Evolutionary conservation across 192 early-diverging fungal species (phyloP).

Genomic region (Umbelopsis isabellina): DNA sequence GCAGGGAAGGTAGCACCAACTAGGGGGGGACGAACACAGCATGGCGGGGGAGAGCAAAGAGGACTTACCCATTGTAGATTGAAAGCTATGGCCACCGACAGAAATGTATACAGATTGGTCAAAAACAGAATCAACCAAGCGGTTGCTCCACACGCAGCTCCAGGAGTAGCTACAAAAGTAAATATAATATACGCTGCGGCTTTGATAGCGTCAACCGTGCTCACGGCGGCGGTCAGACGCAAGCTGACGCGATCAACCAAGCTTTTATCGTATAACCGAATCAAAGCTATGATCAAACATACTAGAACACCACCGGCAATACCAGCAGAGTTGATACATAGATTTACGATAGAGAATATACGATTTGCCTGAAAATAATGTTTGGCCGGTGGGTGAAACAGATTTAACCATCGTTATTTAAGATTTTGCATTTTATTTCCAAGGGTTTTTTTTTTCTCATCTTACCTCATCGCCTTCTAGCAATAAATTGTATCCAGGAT

Average conservation of each 20-base stretch:
- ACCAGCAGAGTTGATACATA: not conserved
- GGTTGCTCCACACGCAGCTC: constrained; percentile 11
- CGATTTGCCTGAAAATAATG: not conserved
- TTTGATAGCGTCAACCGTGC: constrained; percentile 22
- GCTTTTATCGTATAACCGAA: constrained; percentile 10
- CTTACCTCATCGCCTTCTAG: constrained; percentile 9
- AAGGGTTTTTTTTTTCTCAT: not conserved
- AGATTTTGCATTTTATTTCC: not conserved
- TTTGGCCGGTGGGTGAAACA: not conserved
- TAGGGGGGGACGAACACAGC: too few species aligned
- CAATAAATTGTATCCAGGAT: constrained; percentile 21
- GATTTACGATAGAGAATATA: constrained; percentile 16
- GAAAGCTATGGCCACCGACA: constrained; percentile 26
- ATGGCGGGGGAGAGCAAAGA: not conserved
- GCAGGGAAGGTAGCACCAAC: not conserved
- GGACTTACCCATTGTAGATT: constrained; percentile 27
- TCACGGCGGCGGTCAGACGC: constrained; percentile 21
- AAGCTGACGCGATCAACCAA: constrained; percentile 19
- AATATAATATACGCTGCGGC: constrained; percentile 22
- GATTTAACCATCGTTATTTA: not conserved
- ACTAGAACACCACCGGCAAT: constrained; percentile 13
- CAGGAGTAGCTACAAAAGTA: constrained; percentile 25
- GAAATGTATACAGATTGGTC: constrained; percentile 23
- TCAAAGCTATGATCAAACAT: not conserved
- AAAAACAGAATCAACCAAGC: constrained; percentile 25